Evolutionary conservation across 495 filamentous ascomycete genomes (phyloP).

Genomic region (Trypethelium eluteriae): DNA sequence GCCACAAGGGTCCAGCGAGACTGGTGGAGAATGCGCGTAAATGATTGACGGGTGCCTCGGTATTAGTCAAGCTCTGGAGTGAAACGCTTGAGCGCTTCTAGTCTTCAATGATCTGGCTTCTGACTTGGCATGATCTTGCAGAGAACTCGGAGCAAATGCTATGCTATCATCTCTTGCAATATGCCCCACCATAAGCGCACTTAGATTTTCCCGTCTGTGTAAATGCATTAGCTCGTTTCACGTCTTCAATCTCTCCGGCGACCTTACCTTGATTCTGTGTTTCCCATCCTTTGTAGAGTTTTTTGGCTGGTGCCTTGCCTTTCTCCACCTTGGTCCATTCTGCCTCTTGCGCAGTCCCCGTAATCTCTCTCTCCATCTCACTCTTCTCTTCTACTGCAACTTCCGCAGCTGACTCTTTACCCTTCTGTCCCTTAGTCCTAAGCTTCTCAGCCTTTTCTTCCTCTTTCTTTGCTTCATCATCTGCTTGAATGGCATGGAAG

Average conservation of each 20-base stretch:
- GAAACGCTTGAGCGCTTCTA: too few species aligned
- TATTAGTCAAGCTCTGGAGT: too few species aligned
- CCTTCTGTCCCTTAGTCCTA: background rate
- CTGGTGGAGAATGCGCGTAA: background rate
- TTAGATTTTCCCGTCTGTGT: background rate
- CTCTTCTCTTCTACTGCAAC: background rate
- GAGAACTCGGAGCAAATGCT: too few species aligned
- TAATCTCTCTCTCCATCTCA: background rate
- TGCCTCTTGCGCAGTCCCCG: background rate
- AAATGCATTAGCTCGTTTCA: background rate
- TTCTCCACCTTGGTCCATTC: background rate
- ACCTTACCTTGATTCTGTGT: background rate
- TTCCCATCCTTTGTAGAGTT: background rate
- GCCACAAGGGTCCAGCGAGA: background rate
- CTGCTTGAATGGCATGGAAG: background rate
- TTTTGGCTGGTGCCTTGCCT: background rate
- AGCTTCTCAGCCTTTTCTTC: background rate
- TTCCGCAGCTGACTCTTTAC: background rate
- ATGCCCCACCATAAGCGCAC: background rate
- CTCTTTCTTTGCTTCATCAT: background rate
- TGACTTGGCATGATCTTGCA: too few species aligned
- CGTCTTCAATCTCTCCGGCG: background rate
- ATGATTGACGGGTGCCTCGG: background rate
- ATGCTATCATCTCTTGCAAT: background rate
- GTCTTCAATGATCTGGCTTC: too few species aligned